A percentile compares a stretch with the other conserved stretches of the same genome.
Evolutionary conservation across 495 filamentous ascomycete species (phyloP).

Genomic region (Penicillium pulvis): DNA sequence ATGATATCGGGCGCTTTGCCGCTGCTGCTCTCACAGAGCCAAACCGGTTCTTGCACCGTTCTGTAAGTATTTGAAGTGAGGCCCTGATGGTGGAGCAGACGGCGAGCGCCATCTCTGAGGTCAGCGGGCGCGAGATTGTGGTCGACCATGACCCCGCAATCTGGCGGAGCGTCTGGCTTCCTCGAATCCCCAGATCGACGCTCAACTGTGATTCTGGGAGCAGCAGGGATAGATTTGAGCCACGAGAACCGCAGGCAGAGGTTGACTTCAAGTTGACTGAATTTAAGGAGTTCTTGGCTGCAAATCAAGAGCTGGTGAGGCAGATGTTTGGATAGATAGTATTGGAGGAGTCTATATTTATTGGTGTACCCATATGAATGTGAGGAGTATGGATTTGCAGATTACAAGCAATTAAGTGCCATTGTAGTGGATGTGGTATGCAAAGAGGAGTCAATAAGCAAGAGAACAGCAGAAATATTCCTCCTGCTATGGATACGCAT

Average conservation of each 20-base stretch:
- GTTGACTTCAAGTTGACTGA: constrained; percentile 3
- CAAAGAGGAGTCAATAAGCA: too few species aligned
- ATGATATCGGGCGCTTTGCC: constrained; percentile 4
- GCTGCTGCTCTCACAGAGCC: constrained; percentile 4
- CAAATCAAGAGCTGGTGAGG: constrained; percentile 4
- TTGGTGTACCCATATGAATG: not conserved
- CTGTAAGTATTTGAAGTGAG: not conserved
- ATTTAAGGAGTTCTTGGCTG: constrained; percentile 7
- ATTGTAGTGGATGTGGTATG: too few species aligned
- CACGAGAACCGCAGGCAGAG: not conserved
- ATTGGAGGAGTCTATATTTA: not conserved
- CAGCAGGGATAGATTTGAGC: constrained; percentile 4
- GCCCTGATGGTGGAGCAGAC: not conserved
- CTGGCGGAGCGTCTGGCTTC: not conserved
- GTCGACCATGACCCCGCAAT: not conserved
- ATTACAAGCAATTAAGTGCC: too few species aligned
- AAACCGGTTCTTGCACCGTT: not conserved
- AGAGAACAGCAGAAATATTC: too few species aligned
- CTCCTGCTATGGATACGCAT: too few species aligned
- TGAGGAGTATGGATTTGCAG: not conserved
- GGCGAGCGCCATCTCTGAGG: not conserved
- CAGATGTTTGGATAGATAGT: constrained; percentile 8
- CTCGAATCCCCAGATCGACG: constrained; percentile 1
- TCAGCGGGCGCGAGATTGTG: not conserved
- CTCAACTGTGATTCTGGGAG: not conserved